A percentile compares a stretch with the other conserved stretches of the same genome.
phyloP scores from a whole-genome alignment of 495 filamentous ascomycete species.

The Eremomyces bilateralis region DNA sequence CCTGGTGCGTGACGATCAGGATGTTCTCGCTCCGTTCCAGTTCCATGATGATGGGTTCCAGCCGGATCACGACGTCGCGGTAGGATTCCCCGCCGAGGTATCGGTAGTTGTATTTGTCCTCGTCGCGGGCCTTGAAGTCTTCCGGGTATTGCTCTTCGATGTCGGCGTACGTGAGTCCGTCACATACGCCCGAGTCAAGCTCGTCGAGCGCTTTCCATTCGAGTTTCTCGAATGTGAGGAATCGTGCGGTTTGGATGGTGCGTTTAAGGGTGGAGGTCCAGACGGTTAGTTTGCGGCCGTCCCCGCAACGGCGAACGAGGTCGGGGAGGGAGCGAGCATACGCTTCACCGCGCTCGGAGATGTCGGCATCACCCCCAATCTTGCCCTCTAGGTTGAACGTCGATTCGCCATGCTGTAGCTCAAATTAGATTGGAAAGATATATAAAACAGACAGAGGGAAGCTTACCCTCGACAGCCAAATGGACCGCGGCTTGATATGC shows the following conservation, averaged over 20 bases:
- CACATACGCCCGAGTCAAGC: conserved; percentile 88
- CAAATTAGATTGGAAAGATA: too few species aligned
- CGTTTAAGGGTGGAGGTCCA: conserved; percentile 93
- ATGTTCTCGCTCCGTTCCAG: conserved; percentile 89
- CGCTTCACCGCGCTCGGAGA: conserved; percentile 68
- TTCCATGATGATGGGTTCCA: conserved; percentile 99
- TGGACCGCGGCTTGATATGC: conserved; percentile 89
- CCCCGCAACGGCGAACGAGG: conserved; percentile 55
- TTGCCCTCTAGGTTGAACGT: conserved; percentile 68
- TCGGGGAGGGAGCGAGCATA: conserved; percentile 69
- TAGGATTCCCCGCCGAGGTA: conserved; percentile 95
- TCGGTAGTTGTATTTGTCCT: conserved; percentile 98
- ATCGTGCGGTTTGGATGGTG: conserved; percentile 76
- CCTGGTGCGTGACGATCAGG: conserved; percentile 94
- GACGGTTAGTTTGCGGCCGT: conserved; percentile 65
- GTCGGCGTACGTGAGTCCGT: conserved; percentile 84
- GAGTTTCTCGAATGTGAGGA: conserved; percentile 71
- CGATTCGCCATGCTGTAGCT: conserved; percentile 69
- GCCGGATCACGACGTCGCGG: conserved; percentile 88
- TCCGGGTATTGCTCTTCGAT: conserved; percentile 80
- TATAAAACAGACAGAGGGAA: background rate
- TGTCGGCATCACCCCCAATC: conserved; percentile 76
- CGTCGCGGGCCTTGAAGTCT: conserved; percentile 82
- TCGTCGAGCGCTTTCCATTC: conserved; percentile 98
- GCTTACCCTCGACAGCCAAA: conserved; percentile 86